A percentile compares a stretch with the other conserved stretches of the same genome.
These are phyloP conservation scores for Pseudocercospora ulei DNA, from an alignment of 2,329 filamentous ascomycete species.

Conservation along the genomic window DNA sequence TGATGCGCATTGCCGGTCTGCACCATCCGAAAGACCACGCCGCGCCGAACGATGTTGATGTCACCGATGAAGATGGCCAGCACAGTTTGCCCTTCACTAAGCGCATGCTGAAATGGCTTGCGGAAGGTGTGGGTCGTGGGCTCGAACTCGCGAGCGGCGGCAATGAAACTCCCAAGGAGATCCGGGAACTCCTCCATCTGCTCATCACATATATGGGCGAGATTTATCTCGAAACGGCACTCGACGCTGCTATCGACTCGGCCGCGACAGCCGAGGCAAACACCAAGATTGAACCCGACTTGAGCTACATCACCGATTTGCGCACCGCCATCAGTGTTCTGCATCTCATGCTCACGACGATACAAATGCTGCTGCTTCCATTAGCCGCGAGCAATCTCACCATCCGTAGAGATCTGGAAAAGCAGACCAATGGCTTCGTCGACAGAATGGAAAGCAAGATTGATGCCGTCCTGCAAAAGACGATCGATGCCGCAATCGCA, in stretches of 20 bases:
- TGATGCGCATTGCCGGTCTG: constrained; percentile 78
- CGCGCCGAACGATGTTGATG: constrained; percentile 53
- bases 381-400: constrained; percentile 84
- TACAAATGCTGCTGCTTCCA: constrained; percentile 79
- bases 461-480: constrained; percentile 58
- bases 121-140: constrained; percentile 83
- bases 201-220: constrained; percentile 81
- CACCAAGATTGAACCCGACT: constrained; percentile 73
- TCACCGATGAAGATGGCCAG: constrained; percentile 78
- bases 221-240: constrained; percentile 58
- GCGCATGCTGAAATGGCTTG: constrained; percentile 94
- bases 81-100: constrained; percentile 83
- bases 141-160: constrained; percentile 73
- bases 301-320: constrained; percentile 69
- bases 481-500: constrained; percentile 62
- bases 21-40: constrained; percentile 54
- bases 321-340: constrained; percentile 78
- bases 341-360: constrained; percentile 86
- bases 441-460: constrained; percentile 78
- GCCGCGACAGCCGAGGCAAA: constrained; percentile 63
- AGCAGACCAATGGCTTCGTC: constrained; percentile 62
- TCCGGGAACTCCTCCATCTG: constrained; percentile 71
- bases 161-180: constrained; percentile 86
- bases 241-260: constrained; percentile 62
- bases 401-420: constrained; percentile 80